These are phyloP conservation scores for Fusarium sp. DNA, from an alignment of 2,329 filamentous ascomycete species.

Conservation along the genomic window DNA sequence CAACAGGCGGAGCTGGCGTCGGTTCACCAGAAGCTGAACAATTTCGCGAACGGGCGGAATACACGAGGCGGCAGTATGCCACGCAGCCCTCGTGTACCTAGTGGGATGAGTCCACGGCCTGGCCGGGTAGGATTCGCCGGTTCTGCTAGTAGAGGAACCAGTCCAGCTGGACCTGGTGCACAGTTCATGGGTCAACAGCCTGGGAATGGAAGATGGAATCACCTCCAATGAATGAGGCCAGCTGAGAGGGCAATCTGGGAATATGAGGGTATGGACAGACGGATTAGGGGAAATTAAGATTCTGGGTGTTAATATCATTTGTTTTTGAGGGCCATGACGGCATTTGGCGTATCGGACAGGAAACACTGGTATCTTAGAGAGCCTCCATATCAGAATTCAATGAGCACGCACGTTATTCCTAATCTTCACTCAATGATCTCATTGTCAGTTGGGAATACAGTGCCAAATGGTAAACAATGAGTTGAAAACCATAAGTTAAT, in stretches of 20 bases:
- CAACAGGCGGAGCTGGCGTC: slow-evolving; percentile 66
- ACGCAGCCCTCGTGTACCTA: slow-evolving; percentile 68
- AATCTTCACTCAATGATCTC: background rate
- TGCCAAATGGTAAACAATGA: background rate
- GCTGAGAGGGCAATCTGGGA: background rate
- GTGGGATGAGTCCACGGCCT: slow-evolving; percentile 65
- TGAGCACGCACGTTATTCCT: slow-evolving; percentile 1
- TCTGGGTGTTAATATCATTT: slow-evolving; percentile 18
- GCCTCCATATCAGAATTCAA: slow-evolving; percentile 3
- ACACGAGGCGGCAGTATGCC: slow-evolving; percentile 71
- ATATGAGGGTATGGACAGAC: background rate
- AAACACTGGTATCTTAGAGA: slow-evolving; percentile 5
- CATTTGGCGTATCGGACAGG: slow-evolving; percentile 17
- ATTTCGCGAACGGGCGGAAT: slow-evolving; percentile 66
- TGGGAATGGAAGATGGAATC: slow-evolving; percentile 60
- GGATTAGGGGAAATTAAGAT: slow-evolving; percentile 1
- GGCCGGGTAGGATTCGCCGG: slow-evolving; percentile 53
- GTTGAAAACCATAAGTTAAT: background rate
- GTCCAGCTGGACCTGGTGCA: slow-evolving; percentile 60
- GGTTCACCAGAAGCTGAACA: slow-evolving; percentile 63
- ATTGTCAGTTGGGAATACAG: background rate
- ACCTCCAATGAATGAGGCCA: slow-evolving; percentile 58
- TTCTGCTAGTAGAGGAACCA: slow-evolving; percentile 65
- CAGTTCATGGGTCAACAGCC: slow-evolving; percentile 58
- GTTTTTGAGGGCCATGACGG: slow-evolving; percentile 18